Conservation (phyloP, 164 flowering plant genomes). For the Sedum album region DNA sequence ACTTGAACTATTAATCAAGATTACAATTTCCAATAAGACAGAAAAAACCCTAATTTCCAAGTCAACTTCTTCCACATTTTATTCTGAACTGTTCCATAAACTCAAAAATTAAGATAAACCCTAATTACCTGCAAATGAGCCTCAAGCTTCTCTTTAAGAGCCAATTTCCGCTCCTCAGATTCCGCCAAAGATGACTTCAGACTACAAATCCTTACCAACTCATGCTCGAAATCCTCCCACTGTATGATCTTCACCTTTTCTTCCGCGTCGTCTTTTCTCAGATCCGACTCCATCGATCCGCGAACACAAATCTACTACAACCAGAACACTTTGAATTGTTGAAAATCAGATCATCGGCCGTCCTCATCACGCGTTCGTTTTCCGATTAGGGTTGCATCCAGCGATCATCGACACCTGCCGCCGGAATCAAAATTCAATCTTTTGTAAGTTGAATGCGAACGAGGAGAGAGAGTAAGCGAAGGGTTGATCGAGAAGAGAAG, state of each 20-base stretch:
- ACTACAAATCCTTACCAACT: slow-evolving; percentile 66
- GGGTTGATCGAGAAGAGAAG: not conserved
- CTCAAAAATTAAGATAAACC: not conserved
- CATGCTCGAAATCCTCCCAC: slow-evolving; percentile 88
- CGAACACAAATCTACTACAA: not conserved
- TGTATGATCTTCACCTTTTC: slow-evolving; percentile 37
- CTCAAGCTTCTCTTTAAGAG: slow-evolving; percentile 42
- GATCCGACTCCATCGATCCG: slow-evolving; percentile 21
- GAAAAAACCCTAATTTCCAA: not conserved
- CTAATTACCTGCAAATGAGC: slow-evolving; percentile 45
- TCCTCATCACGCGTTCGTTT: slow-evolving; percentile 23
- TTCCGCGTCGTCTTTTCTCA: not conserved
- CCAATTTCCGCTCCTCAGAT: slow-evolving; percentile 40
- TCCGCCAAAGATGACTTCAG: slow-evolving; percentile 63
- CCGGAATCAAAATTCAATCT: not conserved
- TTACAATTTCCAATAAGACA: not conserved
- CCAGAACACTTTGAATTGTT: slow-evolving; percentile 3
- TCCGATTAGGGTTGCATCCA: slow-evolving; percentile 3
- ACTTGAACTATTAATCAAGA: not conserved
- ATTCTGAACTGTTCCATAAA: not conserved
- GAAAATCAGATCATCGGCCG: slow-evolving; percentile 18
- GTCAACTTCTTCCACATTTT: not conserved
- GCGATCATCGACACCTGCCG: not conserved
- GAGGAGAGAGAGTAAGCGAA: not conserved
- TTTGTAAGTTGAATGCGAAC: not conserved